Evolutionary conservation across 176 grass and related monocot genomes (phyloP).

Genomic region (Aegilops tauschii): DNA sequence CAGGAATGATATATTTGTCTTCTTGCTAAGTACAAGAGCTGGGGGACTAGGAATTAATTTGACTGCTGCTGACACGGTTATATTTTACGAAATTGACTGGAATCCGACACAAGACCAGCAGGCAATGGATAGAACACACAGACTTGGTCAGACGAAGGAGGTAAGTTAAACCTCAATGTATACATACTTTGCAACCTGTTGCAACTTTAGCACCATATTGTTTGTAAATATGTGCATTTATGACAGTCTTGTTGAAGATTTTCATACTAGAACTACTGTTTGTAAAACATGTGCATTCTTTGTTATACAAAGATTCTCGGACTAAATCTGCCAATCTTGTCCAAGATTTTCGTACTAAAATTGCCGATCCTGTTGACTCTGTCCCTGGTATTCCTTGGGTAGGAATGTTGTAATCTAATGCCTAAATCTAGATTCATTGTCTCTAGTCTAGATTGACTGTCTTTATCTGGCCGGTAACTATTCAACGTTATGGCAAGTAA

Average conservation of each 20-base stretch:
- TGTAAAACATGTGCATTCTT: neutral
- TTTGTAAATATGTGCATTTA: neutral
- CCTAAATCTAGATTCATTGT: too few species aligned
- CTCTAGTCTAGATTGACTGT: conserved; percentile 7
- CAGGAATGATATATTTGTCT: conserved; percentile 99
- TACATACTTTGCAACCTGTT: neutral
- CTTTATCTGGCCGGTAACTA: neutral
- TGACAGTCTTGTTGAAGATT: too few species aligned
- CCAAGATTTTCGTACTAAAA: neutral
- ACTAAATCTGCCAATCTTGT: neutral
- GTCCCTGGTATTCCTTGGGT: neutral
- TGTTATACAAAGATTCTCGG: neutral
- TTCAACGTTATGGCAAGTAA: neutral
- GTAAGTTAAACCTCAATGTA: conserved; percentile 41
- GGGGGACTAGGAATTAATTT: conserved; percentile 98
- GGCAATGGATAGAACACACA: conserved; percentile 99
- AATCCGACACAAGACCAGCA: conserved; percentile 99
- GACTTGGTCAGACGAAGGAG: conserved; percentile 96
- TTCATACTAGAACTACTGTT: too few species aligned
- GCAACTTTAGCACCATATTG: neutral
- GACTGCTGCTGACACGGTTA: conserved; percentile 98
- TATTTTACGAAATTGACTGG: conserved; percentile 99
- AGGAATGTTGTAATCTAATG: neutral
- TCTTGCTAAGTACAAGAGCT: conserved; percentile 97
- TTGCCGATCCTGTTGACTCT: neutral